Evolutionary conservation across 225 moss, liverwort and hornwort species (phyloP), one percentile per base, ranked within the genome.

Genomic region (Bryoerythrophyllum caledonicum): DNA sequence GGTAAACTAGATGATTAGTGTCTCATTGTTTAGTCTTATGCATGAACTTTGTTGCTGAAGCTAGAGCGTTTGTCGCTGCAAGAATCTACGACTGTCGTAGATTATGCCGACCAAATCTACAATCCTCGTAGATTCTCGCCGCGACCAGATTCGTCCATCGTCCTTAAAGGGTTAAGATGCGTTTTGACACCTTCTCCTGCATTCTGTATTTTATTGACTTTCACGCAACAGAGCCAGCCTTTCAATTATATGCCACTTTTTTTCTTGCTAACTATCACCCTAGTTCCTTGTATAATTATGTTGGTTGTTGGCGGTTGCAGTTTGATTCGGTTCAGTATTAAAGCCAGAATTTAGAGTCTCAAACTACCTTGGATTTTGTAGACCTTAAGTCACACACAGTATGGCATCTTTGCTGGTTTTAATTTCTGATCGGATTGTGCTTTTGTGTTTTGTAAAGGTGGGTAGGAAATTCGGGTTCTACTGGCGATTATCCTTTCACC

Each of bases 401-500:
- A 34, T 55, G 21, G 21, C 27, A 13, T 85, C 34, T 32, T n/a
- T 70, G 65, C 65, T 64, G 74, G 59, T 68, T 28, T 35, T 34
- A 28, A 43, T 12, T 64, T 61, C 63, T 80, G 59, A 80, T 14
- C 41, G 23, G 49, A 49, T 48, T 62, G 26, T 41, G 28, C 25
- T 60, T 11, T 49, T 34, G 20, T 65, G 65, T 8, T 79, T 27
- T 76, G 58, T 63, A 82, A 83, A 96, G 96, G 79, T 96, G 93
- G 89, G 89, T 89, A 68, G 93, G 93, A 56, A 93, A 81, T 79
- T 94, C 93, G 53, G 74, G 74, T 59, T 86, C 91, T 73, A 96
- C 91, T 56, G 96, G 96, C 14, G 96, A 96, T 78, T 96, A 93
- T 74, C 96, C 96, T 34, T 96, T 96, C 71, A 96, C 93, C 23